These are phyloP conservation scores for Metschnikowia sp. DNA, from an alignment of 805 yeast species.

Conservation along the genomic window DNA sequence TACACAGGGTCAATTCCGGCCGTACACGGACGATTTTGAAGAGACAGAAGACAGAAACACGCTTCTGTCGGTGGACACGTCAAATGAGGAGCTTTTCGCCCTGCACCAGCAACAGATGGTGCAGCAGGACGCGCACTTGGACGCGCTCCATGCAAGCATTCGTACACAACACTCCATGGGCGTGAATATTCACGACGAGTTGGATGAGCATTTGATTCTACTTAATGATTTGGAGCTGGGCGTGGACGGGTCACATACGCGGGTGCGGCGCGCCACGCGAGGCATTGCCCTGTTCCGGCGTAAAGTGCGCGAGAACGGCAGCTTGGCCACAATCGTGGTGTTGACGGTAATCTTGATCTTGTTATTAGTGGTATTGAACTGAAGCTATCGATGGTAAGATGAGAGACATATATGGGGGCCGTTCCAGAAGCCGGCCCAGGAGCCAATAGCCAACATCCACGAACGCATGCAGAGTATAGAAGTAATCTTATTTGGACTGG, in stretches of 20 bases:
- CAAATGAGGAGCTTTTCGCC: slow-evolving; percentile 41
- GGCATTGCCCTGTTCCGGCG: slow-evolving; percentile 30
- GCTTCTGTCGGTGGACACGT: slow-evolving; percentile 24
- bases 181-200: slow-evolving; percentile 32
- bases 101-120: slow-evolving; percentile 40
- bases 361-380: slow-evolving; percentile 39
- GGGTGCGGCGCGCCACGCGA: slow-evolving; percentile 31
- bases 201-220: slow-evolving; percentile 40
- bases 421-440: too few relatives aligned
- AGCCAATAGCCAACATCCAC: too few relatives aligned
- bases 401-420: too few relatives aligned
- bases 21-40: slow-evolving; percentile 29
- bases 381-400: not conserved
- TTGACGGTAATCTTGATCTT: slow-evolving; percentile 38
- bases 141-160: slow-evolving; percentile 31
- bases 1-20: slow-evolving; percentile 27
- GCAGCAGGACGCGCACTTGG: slow-evolving; percentile 37
- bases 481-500: too few relatives aligned
- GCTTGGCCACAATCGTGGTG: slow-evolving; percentile 39
- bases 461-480: too few relatives aligned
- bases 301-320: slow-evolving; percentile 40
- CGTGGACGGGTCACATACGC: slow-evolving; percentile 31
- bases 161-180: slow-evolving; percentile 41
- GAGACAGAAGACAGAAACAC: slow-evolving; percentile 17
- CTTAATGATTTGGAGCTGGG: slow-evolving; percentile 42